Conservation (phyloP, 768 basidiomycete species). For the Pleurotus ostreatus region DNA sequence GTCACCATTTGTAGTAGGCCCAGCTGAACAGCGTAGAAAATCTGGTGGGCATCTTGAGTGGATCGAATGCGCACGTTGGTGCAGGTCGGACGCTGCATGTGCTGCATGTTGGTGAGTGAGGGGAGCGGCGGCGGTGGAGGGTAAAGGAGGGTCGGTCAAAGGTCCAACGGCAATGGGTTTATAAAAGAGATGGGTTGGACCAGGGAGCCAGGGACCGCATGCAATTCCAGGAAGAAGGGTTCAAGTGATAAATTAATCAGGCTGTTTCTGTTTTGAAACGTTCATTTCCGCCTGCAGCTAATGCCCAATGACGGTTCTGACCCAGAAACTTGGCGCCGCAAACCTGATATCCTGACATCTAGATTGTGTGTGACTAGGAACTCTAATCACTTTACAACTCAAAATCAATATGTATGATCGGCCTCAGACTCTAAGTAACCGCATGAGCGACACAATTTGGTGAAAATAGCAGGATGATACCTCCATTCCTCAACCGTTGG, state of each 20-base stretch:
- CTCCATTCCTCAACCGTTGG: too few species aligned
- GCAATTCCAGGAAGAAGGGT: slow-evolving; percentile 7
- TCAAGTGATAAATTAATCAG: slow-evolving; percentile 17
- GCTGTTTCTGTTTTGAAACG: slow-evolving; percentile 15
- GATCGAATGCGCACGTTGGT: slow-evolving; percentile 71
- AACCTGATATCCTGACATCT: slow-evolving; percentile 23
- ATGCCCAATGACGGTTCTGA: background rate
- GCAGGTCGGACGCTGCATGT: slow-evolving; percentile 73
- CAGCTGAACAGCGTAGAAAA: slow-evolving; percentile 68
- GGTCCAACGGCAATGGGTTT: background rate
- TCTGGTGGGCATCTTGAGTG: slow-evolving; percentile 73
- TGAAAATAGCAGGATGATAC: background rate
- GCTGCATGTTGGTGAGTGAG: slow-evolving; percentile 14
- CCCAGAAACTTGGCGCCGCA: slow-evolving; percentile 12
- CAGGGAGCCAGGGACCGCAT: slow-evolving; percentile 7
- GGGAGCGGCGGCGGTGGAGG: slow-evolving; percentile 4
- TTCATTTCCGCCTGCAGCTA: slow-evolving; percentile 12
- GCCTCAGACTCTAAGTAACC: slow-evolving; percentile 1
- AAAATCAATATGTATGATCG: slow-evolving; percentile 25
- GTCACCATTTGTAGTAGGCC: slow-evolving; percentile 69
- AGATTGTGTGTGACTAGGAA: slow-evolving; percentile 31
- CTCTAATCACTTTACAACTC: slow-evolving; percentile 55
- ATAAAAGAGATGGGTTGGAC: slow-evolving; percentile 6
- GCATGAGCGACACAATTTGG: background rate
- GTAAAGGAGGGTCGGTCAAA: background rate